phyloP scores from a whole-genome alignment of 176 grass and related monocot genomes.

The Puccinellia tenuiflora region DNA sequence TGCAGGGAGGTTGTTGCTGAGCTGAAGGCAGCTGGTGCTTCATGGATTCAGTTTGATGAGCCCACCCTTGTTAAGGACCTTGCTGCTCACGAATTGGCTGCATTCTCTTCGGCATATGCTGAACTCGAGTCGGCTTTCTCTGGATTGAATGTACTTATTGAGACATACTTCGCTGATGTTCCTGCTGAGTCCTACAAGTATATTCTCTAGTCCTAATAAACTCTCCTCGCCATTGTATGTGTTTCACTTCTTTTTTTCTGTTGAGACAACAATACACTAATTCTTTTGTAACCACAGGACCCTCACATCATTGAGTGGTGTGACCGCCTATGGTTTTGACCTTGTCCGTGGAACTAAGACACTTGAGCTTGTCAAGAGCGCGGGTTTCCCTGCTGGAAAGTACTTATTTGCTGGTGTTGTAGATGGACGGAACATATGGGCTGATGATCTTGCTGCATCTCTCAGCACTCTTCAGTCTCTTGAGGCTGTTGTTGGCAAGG shows the following conservation, averaged over 20 bases:
- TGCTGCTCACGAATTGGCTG: slow-evolving; percentile 66
- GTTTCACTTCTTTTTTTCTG: background rate
- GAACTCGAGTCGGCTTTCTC: slow-evolving; percentile 63
- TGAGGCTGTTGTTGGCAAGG: slow-evolving; percentile 75
- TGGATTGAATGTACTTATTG: slow-evolving; percentile 86
- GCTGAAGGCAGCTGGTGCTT: slow-evolving; percentile 83
- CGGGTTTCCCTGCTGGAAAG: slow-evolving; percentile 69
- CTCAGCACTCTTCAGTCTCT: slow-evolving; percentile 66
- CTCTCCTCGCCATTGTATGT: too few species aligned
- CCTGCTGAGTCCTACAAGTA: slow-evolving; percentile 91
- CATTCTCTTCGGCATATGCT: slow-evolving; percentile 67
- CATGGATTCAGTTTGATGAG: slow-evolving; percentile 98
- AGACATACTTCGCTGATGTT: slow-evolving; percentile 95
- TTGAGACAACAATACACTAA: slow-evolving; percentile 7
- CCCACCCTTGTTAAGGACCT: slow-evolving; percentile 87
- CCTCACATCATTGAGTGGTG: slow-evolving; percentile 59
- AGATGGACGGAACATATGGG: slow-evolving; percentile 93
- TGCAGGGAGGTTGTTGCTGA: slow-evolving; percentile 81
- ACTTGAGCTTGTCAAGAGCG: slow-evolving; percentile 65
- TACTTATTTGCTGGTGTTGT: slow-evolving; percentile 93
- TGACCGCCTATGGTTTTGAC: slow-evolving; percentile 81
- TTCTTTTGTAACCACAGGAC: slow-evolving; percentile 50
- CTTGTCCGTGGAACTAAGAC: slow-evolving; percentile 82
- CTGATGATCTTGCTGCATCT: slow-evolving; percentile 82
- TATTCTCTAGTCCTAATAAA: slow-evolving; percentile 9